Evolutionary conservation across 2,329 filamentous ascomycete genomes (phyloP).

Genomic region (Aspergillus pseudoglaucus): DNA sequence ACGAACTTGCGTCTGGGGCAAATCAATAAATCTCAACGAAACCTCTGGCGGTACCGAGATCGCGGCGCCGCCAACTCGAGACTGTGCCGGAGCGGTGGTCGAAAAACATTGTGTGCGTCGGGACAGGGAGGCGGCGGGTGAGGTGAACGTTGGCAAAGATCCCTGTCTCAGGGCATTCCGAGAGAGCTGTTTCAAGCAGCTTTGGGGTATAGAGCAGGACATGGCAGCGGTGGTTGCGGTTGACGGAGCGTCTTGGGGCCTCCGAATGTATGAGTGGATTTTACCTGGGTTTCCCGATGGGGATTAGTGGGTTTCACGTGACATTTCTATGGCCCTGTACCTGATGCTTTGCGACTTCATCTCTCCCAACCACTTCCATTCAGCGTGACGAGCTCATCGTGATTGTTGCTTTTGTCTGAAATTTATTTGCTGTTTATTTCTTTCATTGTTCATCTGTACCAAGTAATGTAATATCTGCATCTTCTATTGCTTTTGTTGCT

Average conservation of each 20-base stretch:
- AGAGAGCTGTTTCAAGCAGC: conserved; percentile 53
- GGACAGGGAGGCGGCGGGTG: conserved; percentile 58
- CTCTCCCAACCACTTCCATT: background rate
- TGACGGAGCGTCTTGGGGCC: conserved; percentile 15
- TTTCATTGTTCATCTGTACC: background rate
- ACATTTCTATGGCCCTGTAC: background rate
- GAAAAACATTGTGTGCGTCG: conserved; percentile 58
- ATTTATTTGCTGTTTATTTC: background rate
- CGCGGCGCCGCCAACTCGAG: conserved; percentile 78
- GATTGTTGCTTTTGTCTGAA: background rate
- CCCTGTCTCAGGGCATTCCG: conserved; percentile 41
- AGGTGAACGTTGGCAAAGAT: conserved; percentile 64
- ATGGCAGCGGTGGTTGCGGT: conserved; percentile 39
- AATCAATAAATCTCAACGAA: conserved; percentile 60
- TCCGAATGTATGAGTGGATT: conserved; percentile 23
- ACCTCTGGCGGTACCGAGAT: conserved; percentile 80
- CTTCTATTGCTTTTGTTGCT: background rate
- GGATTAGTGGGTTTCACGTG: conserved; percentile 17
- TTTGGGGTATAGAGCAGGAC: conserved; percentile 59
- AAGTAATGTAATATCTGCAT: background rate
- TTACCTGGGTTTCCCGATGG: conserved; percentile 20
- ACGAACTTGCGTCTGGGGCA: conserved; percentile 53
- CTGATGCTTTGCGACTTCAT: background rate
- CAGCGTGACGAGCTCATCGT: background rate
- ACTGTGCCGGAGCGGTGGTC: conserved; percentile 58